Evolutionary conservation across 345 rosid species (phyloP), one percentile per base, ranked within the genome.

Genomic region (Eucalyptus erythrocorys): DNA sequence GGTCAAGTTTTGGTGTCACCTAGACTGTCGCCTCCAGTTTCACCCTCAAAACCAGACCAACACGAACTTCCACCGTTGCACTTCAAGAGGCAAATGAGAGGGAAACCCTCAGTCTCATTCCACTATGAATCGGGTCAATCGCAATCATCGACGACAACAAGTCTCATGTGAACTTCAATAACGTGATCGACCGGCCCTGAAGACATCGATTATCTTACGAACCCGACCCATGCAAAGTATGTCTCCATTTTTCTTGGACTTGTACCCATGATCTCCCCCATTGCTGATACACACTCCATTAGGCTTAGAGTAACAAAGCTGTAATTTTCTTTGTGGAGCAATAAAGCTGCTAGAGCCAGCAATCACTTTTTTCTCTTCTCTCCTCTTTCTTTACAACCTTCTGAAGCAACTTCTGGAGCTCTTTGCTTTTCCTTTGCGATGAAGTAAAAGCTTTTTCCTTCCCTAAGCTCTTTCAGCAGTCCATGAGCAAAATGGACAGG

Each of bases 21-120:
- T 98, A 92, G 81, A 91, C 48, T 98, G 99, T 86, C 51, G 51
- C 64, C 98, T 98, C 87, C 91, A 27, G 30, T 97, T 98, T 87
- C 96, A 87, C 91, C 90, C 93, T 3, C 89, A 87, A 13, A 92
- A 94, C 89, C 93, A 93, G 45, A 90, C 85, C 40, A 92, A 87
- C 66, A 89, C 93, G 3, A 90, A 90, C 59, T 88, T 91, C 1
- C 49, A 40, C 15, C 91, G 34, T 34, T 98, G 99, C 92, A 92
- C 93, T 55, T 95, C 99, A n/a, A 89, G 89, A 87, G 89, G 96
- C 86, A 94, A 96, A 88, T 95, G 89, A 93, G 88, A 21, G 84
- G 45, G 47, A 40, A 76, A 76, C 84, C 2, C 24, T 37, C 47
- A 21, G 47, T 13, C 84, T 76, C 5, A 40, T 76, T 40, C 42